These are phyloP conservation scores for Vitis amurensis DNA, from an alignment of 164 flowering plant species.

Conservation along the genomic window DNA sequence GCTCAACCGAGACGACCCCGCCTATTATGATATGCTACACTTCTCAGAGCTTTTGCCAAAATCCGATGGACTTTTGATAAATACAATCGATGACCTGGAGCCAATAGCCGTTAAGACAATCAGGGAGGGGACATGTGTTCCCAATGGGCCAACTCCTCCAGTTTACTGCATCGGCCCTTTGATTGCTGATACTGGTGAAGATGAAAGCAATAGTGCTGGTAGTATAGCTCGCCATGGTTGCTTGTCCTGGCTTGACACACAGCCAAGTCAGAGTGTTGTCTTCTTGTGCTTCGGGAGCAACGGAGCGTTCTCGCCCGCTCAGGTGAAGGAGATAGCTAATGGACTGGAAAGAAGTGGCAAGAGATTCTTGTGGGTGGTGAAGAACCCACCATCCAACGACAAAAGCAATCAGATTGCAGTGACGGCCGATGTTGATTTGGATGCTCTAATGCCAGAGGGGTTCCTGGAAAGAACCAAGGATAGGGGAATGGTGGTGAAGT, in stretches of 20 bases:
- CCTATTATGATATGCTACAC: conserved; percentile 14
- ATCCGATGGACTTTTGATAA: conserved; percentile 4
- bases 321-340: neutral
- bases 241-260: neutral
- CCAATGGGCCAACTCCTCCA: neutral
- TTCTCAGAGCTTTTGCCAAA: neutral
- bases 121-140: neutral
- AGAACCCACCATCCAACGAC: neutral
- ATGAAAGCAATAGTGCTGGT: neutral
- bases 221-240: neutral
- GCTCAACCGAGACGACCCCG: conserved; percentile 6
- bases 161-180: conserved; percentile 12
- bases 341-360: neutral
- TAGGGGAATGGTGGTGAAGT: conserved; percentile 1
- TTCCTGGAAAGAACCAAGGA: conserved; percentile 8
- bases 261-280: neutral
- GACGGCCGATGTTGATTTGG: neutral
- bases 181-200: neutral
- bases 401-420: neutral
- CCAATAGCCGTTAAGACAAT: conserved; percentile 4
- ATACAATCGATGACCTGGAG: conserved; percentile 11
- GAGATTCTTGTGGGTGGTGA: neutral
- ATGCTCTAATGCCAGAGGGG: conserved; percentile 4
- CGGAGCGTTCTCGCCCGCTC: neutral
- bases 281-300: no score